These are phyloP conservation scores for Lodderomyces jiufengensis DNA, from an alignment of 1,139 yeast genomes.

Conservation along the genomic window DNA sequence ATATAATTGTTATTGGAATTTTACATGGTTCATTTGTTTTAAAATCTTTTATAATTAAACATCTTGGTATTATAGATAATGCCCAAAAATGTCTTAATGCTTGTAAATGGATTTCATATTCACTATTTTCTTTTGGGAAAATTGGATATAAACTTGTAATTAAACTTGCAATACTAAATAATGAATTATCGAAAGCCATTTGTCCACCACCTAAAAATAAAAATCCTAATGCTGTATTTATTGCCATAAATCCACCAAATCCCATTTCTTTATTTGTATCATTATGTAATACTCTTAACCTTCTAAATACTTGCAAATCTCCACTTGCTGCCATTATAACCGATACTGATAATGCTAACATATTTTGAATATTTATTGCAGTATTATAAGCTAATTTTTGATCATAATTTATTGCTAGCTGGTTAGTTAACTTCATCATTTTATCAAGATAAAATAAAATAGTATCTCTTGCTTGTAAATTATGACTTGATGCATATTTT, in stretches of 20 bases:
- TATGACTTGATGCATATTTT: constrained; percentile 69
- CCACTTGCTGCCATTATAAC: constrained; percentile 91
- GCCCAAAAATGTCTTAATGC: constrained; percentile 94
- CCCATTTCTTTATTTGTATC: constrained; percentile 45
- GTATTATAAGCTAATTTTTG: constrained; percentile 56
- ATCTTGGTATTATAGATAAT: constrained; percentile 74
- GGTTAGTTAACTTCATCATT: constrained; percentile 51
- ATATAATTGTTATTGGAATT: constrained; percentile 46
- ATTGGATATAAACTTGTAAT: constrained; percentile 74
- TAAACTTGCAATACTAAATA: constrained; percentile 70
- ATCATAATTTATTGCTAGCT: constrained; percentile 52
- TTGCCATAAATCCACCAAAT: constrained; percentile 76
- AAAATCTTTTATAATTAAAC: constrained; percentile 72
- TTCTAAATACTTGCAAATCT: constrained; percentile 70
- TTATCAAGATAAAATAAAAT: constrained; percentile 62
- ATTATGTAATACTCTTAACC: constrained; percentile 68
- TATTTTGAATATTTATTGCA: constrained; percentile 54
- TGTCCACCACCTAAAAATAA: constrained; percentile 92
- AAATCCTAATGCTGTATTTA: constrained; percentile 82
- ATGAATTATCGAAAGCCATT: constrained; percentile 66
- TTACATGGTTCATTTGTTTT: constrained; percentile 51
- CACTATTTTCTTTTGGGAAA: constrained; percentile 48
- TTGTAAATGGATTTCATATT: constrained; percentile 65
- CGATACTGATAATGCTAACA: constrained; percentile 61
- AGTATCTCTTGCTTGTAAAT: constrained; percentile 52